Evolutionary conservation across 192 early-diverging fungal genomes (phyloP).

Genomic region (Rhizophagus sp.): DNA sequence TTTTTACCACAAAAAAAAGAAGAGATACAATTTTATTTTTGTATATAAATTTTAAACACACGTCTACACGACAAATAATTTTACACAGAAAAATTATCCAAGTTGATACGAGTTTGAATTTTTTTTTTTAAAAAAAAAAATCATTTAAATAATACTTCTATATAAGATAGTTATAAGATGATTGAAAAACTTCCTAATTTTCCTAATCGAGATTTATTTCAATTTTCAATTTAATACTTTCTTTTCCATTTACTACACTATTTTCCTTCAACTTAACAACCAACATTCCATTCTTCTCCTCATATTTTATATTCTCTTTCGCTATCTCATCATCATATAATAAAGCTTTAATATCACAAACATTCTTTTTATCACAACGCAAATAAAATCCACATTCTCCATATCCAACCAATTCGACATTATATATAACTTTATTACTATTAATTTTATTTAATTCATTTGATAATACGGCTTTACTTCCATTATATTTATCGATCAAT

Average conservation of each 20-base stretch:
- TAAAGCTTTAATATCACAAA: background rate
- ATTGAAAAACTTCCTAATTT: too few species aligned
- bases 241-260: background rate
- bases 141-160: too few species aligned
- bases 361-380: background rate
- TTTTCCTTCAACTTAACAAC: background rate
- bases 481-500: constrained; percentile 40
- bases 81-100: too few species aligned
- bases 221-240: background rate
- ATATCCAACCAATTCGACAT: constrained; percentile 1
- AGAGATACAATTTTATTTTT: too few species aligned
- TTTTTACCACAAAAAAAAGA: too few species aligned
- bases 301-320: constrained; percentile 5
- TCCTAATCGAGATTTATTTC: background rate
- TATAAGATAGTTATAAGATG: too few species aligned
- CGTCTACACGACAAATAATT: too few species aligned
- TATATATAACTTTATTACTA: background rate
- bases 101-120: too few species aligned
- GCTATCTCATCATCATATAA: background rate
- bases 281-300: background rate
- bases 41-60: too few species aligned
- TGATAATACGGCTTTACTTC: constrained; percentile 19
- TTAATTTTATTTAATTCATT: background rate
- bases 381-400: constrained; percentile 24
- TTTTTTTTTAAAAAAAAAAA: too few species aligned